Percentiles rank a stretch among this genome's conserved stretches.
Evolutionary conservation across 2,329 filamentous ascomycete species (phyloP).

Genomic region (Arthrinium puccinioides): DNA sequence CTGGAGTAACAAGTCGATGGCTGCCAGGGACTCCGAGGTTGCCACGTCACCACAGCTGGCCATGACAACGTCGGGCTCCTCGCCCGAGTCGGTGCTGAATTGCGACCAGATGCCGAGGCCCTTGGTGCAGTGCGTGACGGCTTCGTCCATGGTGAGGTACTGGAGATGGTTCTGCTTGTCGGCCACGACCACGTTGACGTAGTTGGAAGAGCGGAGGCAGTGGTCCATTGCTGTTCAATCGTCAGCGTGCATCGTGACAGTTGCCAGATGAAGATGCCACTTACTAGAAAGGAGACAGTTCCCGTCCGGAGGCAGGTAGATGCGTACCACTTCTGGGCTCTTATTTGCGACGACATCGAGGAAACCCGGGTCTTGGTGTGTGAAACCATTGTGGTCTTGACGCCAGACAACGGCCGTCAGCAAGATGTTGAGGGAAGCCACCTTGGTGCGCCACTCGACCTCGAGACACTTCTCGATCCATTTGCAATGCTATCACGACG

Average conservation of each 20-base stretch:
- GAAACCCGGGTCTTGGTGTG: constrained; percentile 75
- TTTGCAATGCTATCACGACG: constrained; percentile 70
- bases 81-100: constrained; percentile 62
- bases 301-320: constrained; percentile 74
- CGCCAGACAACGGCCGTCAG: constrained; percentile 74
- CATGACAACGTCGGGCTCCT: constrained; percentile 69
- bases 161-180: constrained; percentile 77
- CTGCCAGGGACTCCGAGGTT: constrained; percentile 68
- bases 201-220: constrained; percentile 66
- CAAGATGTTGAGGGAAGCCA: constrained; percentile 72
- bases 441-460: constrained; percentile 66
- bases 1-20: constrained; percentile 65
- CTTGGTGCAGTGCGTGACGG: constrained; percentile 70
- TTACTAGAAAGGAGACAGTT: constrained; percentile 61
- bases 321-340: constrained; percentile 70
- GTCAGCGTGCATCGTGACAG: not conserved
- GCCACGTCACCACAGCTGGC: constrained; percentile 69
- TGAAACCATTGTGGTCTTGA: constrained; percentile 80
- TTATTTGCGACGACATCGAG: constrained; percentile 75
- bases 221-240: constrained; percentile 55
- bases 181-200: constrained; percentile 74
- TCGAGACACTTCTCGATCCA: constrained; percentile 80
- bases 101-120: constrained; percentile 72
- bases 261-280: not conserved
- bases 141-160: constrained; percentile 66